A percentile compares a stretch with the other conserved stretches of the same genome.
Conservation (phyloP, 129 eudicot species). For the Rutidosis leptorrhynchoides region DNA sequence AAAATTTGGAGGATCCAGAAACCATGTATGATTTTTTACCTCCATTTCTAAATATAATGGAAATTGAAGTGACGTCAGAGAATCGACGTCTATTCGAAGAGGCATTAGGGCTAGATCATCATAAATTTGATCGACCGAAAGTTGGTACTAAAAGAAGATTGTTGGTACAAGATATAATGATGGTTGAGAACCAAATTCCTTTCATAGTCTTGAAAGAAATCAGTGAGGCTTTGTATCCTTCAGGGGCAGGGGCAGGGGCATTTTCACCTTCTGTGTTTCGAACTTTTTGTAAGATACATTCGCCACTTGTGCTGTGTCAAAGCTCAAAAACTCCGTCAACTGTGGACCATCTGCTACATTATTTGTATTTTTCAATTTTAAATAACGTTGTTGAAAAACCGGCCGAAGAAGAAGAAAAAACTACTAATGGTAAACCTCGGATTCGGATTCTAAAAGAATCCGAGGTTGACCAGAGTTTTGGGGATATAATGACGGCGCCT, state of each 20-base stretch:
- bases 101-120: too few relatives aligned
- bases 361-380: constrained; percentile 18
- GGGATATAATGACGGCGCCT: too few relatives aligned
- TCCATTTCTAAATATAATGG: too few relatives aligned
- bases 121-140: background rate
- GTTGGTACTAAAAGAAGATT: background rate
- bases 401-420: too few relatives aligned
- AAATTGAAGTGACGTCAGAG: too few relatives aligned
- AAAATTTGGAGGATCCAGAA: too few relatives aligned
- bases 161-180: constrained; percentile 30
- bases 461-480: too few relatives aligned
- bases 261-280: constrained; percentile 1
- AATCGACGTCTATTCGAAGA: too few relatives aligned
- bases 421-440: too few relatives aligned
- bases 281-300: constrained; percentile 8
- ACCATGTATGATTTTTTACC: too few relatives aligned
- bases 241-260: too few relatives aligned
- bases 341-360: constrained; percentile 25
- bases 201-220: constrained; percentile 22
- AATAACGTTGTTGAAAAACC: background rate
- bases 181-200: constrained; percentile 47
- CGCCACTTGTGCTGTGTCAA: constrained; percentile 21
- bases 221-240: background rate
- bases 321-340: constrained; percentile 1
- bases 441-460: too few relatives aligned